phyloP scores from a whole-genome alignment of 495 filamentous ascomycete genomes.

The Talaromyces liani region DNA sequence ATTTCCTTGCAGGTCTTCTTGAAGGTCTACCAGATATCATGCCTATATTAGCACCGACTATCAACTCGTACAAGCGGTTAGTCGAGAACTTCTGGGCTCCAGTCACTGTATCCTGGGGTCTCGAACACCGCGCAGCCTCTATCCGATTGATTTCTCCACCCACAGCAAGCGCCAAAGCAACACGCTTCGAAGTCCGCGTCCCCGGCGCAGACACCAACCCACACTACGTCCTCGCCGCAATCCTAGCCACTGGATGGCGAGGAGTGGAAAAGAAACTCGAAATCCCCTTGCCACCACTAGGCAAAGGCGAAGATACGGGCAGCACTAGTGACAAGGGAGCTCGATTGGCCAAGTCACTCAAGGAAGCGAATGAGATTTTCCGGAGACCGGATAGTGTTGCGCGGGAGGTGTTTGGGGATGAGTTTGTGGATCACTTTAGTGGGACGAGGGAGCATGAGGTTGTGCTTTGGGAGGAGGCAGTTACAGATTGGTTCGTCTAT shows the following conservation, averaged over 20 bases:
- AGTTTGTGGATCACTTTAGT: conserved; percentile 91
- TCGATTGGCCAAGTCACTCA: conserved; percentile 65
- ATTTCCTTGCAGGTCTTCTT: conserved; percentile 87
- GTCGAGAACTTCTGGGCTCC: conserved; percentile 99
- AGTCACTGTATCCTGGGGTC: conserved; percentile 92
- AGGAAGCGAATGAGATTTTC: conserved; percentile 74
- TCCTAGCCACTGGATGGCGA: conserved; percentile 79
- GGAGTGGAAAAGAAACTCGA: conserved; percentile 85
- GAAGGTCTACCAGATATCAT: conserved; percentile 90
- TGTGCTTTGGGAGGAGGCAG: conserved; percentile 86
- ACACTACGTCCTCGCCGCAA: conserved; percentile 77
- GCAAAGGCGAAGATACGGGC: conserved; percentile 66
- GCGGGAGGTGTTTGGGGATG: conserved; percentile 84
- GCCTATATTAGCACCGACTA: conserved; percentile 86
- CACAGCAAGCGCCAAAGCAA: conserved; percentile 71
- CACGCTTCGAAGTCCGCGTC: conserved; percentile 85
- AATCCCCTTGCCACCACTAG: conserved; percentile 73
- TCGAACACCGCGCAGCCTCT: conserved; percentile 90
- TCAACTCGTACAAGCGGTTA: conserved; percentile 95
- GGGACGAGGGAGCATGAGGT: conserved; percentile 91
- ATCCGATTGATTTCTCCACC: conserved; percentile 86
- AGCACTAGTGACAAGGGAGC: conserved; percentile 49
- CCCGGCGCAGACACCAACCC: conserved; percentile 88
- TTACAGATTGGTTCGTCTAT: conserved; percentile 76
- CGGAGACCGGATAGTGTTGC: conserved; percentile 70